Evolutionary conservation across 2,329 filamentous ascomycete species (phyloP).

Genomic region (Colletotrichum sp.): DNA sequence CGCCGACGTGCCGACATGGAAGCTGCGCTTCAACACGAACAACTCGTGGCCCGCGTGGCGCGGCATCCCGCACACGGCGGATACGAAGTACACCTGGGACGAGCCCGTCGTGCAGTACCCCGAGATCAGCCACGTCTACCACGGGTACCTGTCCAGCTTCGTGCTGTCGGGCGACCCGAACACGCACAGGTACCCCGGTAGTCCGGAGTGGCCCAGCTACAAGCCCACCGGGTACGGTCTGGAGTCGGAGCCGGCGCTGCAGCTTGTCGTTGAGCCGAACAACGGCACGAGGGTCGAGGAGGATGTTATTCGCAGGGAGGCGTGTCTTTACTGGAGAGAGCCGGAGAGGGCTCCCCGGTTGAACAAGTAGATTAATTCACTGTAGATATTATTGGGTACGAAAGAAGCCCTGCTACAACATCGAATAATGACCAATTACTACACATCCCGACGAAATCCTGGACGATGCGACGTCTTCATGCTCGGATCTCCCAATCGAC

Average conservation of each 20-base stretch:
- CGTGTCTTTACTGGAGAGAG: constrained; percentile 40
- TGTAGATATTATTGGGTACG: not conserved
- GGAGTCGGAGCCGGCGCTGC: constrained; percentile 27
- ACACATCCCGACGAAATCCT: not conserved
- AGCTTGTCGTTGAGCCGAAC: constrained; percentile 36
- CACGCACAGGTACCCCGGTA: constrained; percentile 29
- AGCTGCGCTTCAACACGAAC: constrained; percentile 74
- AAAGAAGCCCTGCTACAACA: not conserved
- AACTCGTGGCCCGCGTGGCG: constrained; percentile 73
- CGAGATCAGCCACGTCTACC: constrained; percentile 38
- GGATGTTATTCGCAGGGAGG: constrained; percentile 34
- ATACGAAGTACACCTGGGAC: constrained; percentile 40
- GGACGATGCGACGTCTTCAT: not conserved
- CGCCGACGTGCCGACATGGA: constrained; percentile 73
- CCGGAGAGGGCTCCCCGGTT: constrained; percentile 34
- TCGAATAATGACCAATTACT: not conserved
- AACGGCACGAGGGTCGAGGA: constrained; percentile 33
- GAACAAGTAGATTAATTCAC: constrained; percentile 32
- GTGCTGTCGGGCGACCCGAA: constrained; percentile 76
- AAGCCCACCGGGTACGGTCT: constrained; percentile 25
- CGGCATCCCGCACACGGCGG: constrained; percentile 42
- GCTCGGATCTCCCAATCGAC: not conserved
- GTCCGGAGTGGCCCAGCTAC: constrained; percentile 29
- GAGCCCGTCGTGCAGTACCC: constrained; percentile 38
- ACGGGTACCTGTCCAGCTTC: constrained; percentile 74